Conservation (phyloP, 73 alveolate species). For the Tetrahymena thermophila region DNA sequence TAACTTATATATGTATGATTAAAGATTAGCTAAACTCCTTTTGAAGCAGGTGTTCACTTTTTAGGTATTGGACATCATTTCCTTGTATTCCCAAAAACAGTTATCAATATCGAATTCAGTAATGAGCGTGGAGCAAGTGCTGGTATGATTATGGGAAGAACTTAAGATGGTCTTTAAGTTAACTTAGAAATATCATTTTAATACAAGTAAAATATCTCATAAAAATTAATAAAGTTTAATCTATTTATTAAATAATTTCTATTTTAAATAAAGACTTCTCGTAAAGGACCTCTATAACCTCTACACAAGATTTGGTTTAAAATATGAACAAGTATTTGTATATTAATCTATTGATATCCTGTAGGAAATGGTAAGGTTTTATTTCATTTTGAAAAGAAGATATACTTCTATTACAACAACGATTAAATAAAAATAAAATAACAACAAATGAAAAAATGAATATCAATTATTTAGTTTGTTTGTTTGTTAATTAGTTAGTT, state of each 20-base stretch:
- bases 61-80: slow-evolving; percentile 58
- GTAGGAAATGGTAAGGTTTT: slow-evolving; percentile 1
- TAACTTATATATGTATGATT: not conserved
- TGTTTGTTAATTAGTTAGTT: too few species aligned
- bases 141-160: slow-evolving; percentile 53
- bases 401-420: too few species aligned
- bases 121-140: slow-evolving; percentile 44
- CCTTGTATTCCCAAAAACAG: slow-evolving; percentile 58
- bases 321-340: slow-evolving; percentile 46
- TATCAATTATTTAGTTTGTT: too few species aligned
- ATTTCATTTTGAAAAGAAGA: too few species aligned
- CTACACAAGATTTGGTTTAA: slow-evolving; percentile 48
- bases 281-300: slow-evolving; percentile 46
- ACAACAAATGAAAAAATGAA: too few species aligned
- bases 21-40: not conserved
- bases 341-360: slow-evolving; percentile 42
- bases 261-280: not conserved
- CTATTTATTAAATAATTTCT: not conserved
- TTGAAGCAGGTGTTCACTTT: slow-evolving; percentile 52
- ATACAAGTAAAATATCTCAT: slow-evolving; percentile 12
- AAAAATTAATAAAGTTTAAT: not conserved
- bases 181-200: slow-evolving; percentile 59
- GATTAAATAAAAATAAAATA: too few species aligned
- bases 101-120: slow-evolving; percentile 53
- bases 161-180: slow-evolving; percentile 57